Evolutionary conservation across 2,329 filamentous ascomycete genomes (phyloP).

Genomic region (Phoma herbarum): DNA sequence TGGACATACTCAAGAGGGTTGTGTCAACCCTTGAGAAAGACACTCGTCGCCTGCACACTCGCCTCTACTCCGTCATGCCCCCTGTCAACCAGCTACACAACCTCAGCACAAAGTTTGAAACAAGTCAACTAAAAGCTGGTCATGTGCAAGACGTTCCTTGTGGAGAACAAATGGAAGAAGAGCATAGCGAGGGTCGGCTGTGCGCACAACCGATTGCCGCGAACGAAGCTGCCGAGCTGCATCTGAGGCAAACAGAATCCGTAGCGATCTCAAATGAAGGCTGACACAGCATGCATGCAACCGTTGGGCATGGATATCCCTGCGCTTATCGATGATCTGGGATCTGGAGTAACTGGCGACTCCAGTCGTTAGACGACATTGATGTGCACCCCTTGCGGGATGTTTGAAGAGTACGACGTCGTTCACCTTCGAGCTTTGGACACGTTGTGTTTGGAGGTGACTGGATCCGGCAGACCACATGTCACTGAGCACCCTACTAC

Average conservation of each 20-base stretch:
- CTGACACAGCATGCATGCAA: not conserved
- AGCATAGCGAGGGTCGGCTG: not conserved
- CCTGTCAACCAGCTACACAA: not conserved
- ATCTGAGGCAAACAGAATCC: not conserved
- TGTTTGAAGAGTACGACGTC: not conserved
- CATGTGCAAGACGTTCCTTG: not conserved
- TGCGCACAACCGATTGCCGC: too few relatives aligned
- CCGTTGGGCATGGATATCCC: not conserved
- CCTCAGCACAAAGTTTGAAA: not conserved
- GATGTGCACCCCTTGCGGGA: not conserved
- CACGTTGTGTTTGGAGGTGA: not conserved
- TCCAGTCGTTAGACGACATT: not conserved
- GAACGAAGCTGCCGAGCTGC: not conserved
- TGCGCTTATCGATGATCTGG: not conserved
- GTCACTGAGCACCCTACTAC: not conserved
- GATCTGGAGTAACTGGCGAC: not conserved
- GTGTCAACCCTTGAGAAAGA: not conserved
- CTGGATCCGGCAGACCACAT: not conserved
- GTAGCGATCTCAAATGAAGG: too few relatives aligned
- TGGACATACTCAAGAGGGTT: not conserved
- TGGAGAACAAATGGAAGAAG: not conserved
- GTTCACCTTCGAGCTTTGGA: not conserved
- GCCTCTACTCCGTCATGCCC: not conserved
- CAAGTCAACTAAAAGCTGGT: not conserved
- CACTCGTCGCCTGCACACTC: not conserved